Conservation (phyloP, 2,329 filamentous ascomycete genomes). For the Calonectria pseudoturangicola region DNA sequence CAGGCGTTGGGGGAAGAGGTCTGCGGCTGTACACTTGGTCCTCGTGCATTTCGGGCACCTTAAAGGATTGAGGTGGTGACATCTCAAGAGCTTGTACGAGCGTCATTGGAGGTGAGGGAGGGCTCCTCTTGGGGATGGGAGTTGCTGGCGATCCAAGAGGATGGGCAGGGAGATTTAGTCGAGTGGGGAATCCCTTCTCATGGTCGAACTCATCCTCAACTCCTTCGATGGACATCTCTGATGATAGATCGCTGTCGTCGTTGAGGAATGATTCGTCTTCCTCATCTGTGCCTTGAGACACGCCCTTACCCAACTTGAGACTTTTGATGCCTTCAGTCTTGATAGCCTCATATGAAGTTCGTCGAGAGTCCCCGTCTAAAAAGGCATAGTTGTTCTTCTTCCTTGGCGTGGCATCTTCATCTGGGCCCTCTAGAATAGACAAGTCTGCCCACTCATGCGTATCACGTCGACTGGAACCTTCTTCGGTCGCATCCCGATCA, state of each 20-base stretch:
- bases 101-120: constrained; percentile 55
- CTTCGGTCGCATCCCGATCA: constrained; percentile 77
- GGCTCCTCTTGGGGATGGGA: constrained; percentile 56
- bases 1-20: constrained; percentile 65
- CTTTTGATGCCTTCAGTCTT: constrained; percentile 72
- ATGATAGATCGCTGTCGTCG: constrained; percentile 77
- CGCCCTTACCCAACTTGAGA: constrained; percentile 61
- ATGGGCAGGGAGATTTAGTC: constrained; percentile 58
- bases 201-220: constrained; percentile 64
- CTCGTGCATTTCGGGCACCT: constrained; percentile 52
- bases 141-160: constrained; percentile 58
- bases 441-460: constrained; percentile 72
- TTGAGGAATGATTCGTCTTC: constrained; percentile 68
- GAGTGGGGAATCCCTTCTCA: constrained; percentile 42
- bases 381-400: constrained; percentile 46
- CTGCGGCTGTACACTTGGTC: constrained; percentile 52
- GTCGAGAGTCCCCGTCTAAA: constrained; percentile 54
- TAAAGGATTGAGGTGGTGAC: constrained; percentile 50
- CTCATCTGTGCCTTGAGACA: constrained; percentile 55
- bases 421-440: constrained; percentile 72
- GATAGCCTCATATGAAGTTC: constrained; percentile 72
- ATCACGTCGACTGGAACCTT: constrained; percentile 64
- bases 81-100: constrained; percentile 54
- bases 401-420: constrained; percentile 59
- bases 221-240: constrained; percentile 75